Base-by-base conservation (phyloP, 192 early-diverging fungal species). In the Dissophora ornata region DNA sequence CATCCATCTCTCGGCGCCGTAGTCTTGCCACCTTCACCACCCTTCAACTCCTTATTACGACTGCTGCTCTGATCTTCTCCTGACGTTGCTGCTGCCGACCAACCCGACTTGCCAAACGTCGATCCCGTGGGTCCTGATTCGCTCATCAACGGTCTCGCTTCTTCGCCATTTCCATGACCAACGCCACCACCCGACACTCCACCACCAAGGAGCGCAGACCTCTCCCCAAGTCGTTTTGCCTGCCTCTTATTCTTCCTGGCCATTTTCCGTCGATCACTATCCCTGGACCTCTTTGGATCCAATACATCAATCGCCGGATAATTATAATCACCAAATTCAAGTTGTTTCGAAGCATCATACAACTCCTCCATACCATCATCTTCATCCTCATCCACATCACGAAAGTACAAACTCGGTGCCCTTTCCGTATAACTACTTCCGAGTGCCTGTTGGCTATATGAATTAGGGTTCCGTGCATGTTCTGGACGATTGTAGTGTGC, bases 261-360 rank as follows among this genome's bases (percentile, higher is more conserved):
- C 71, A 75, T 75, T 25, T 75, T 75, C 33, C 71, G 28, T 21
- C 71, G 55, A 28, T 75, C 71, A 11, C 49, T 66, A n/a, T 75
- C 71, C 44, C 66, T 75, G 56, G 71, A 75, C 34, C 71, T 29
- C 16, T 70, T 46, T 1, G 68, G 68, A 24, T 70, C 68, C 47
- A 54, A 62, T 2, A 70, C 68, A 66, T 85, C 85, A 34, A 85
- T 80, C 1, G 82, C 82, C 4, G 85, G 85, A 30, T 80, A 87
- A 40, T 87, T 87, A 28, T 87, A 87, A 45, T 87, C 85, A 4
- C 85, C 85, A 74, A 85, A 87, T 29, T 81, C 53, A 59, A 84
- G 66, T 10, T 74, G 64, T n/a, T 81, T 65, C 36, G 82, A 82
- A 3, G 71, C 57, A 28, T 53, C 56, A 42, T 87, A 87, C 28